phyloP scores from a whole-genome alignment of 73 alveolate species.

The Paramecium caudatum region DNA sequence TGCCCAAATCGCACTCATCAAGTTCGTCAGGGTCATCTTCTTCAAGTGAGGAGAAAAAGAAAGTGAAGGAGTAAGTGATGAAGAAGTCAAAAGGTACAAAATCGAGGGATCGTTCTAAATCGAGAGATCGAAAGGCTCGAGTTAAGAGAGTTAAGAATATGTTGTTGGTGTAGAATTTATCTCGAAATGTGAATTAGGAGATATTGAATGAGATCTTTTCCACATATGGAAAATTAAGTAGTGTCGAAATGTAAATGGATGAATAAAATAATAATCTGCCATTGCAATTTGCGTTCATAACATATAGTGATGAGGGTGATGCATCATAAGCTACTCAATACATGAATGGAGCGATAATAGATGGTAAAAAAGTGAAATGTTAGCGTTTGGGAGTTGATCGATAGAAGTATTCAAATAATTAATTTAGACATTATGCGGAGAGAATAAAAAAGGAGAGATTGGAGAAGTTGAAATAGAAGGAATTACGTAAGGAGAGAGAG shows the following conservation, averaged over 20 bases:
- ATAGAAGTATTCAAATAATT: background rate
- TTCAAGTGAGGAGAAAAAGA: constrained; percentile 45
- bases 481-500: background rate
- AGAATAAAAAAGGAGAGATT: constrained; percentile 26
- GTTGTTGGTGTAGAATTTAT: constrained; percentile 14
- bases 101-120: constrained; percentile 23
- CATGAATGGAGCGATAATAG: constrained; percentile 41
- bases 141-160: constrained; percentile 27
- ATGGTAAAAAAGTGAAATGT: constrained; percentile 43
- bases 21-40: constrained; percentile 25
- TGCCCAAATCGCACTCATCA: constrained; percentile 50
- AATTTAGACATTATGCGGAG: constrained; percentile 32
- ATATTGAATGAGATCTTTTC: constrained; percentile 13
- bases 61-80: background rate
- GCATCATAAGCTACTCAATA: constrained; percentile 58
- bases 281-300: constrained; percentile 10
- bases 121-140: background rate
- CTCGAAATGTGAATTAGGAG: constrained; percentile 38
- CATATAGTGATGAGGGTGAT: constrained; percentile 47
- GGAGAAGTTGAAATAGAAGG: constrained; percentile 21
- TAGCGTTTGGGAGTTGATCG: background rate
- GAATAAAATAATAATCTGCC: constrained; percentile 53
- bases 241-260: constrained; percentile 10
- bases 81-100: background rate
- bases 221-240: constrained; percentile 12